Evolutionary conservation across 371 early-diverging fungal species (phyloP).

Genomic region (Fennellomyces sp.): DNA sequence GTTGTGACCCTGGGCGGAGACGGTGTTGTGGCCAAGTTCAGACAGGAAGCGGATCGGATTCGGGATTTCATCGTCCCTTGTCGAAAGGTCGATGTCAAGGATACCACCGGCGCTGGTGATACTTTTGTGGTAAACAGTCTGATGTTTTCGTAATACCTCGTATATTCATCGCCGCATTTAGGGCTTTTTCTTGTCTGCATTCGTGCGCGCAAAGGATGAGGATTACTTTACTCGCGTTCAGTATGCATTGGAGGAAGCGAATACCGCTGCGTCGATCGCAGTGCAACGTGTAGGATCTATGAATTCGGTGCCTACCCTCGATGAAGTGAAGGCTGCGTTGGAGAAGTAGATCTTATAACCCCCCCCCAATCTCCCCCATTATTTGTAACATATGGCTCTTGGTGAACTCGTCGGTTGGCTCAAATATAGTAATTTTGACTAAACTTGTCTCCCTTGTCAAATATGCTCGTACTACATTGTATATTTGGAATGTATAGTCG

Average conservation of each 20-base stretch:
- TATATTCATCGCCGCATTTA: no score
- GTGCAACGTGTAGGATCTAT: constrained; percentile 65
- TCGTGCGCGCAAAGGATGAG: constrained; percentile 41
- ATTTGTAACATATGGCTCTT: no score
- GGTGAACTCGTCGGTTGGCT: no score
- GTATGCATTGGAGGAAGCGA: constrained; percentile 52
- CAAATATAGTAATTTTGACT: no score
- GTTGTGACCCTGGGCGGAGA: constrained; percentile 79
- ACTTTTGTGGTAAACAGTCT: constrained; percentile 73
- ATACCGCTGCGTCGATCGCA: constrained; percentile 61
- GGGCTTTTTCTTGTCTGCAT: constrained; percentile 77
- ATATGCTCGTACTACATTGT: no score
- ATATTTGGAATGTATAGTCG: no score
- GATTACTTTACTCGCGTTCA: constrained; percentile 46
- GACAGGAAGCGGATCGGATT: constrained; percentile 26
- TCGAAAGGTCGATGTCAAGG: constrained; percentile 54
- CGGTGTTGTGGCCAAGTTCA: constrained; percentile 59
- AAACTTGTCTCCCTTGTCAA: no score
- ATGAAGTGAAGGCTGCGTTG: constrained; percentile 36
- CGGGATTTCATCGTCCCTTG: constrained; percentile 46
- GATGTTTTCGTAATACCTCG: background rate
- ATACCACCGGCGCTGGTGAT: constrained; percentile 86
- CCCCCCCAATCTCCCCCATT: no score
- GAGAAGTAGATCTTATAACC: background rate
- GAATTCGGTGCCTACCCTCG: constrained; percentile 60